A percentile compares a stretch with the other conserved stretches of the same genome.
These are phyloP conservation scores for Carnegiea gigantea DNA, from an alignment of 179 eudicot genomes.

Conservation along the genomic window DNA sequence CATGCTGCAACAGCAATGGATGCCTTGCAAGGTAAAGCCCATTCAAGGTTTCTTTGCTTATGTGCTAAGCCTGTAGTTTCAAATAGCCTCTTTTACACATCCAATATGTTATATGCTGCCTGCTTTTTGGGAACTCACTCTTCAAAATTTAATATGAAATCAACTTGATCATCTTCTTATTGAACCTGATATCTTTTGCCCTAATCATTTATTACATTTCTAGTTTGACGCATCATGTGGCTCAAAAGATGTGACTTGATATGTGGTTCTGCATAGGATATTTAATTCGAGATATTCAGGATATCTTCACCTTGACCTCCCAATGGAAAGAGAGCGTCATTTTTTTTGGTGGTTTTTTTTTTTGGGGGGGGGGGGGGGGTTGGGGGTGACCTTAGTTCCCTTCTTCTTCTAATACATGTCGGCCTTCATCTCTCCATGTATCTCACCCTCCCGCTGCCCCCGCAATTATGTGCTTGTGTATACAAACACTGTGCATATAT, in stretches of 20 bases:
- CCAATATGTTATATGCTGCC: background rate
- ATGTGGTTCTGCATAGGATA: background rate
- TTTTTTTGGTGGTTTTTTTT: background rate
- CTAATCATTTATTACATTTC: background rate
- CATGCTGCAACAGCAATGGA: slow-evolving; percentile 83
- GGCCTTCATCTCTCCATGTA: background rate
- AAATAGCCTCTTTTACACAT: background rate
- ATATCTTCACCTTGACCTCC: background rate
- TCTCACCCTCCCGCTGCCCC: background rate
- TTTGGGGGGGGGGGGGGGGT: background rate
- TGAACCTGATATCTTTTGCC: background rate
- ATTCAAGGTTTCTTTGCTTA: slow-evolving; percentile 13
- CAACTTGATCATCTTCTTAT: background rate
- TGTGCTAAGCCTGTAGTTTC: slow-evolving; percentile 12
- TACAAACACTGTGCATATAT: background rate
- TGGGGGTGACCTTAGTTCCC: background rate
- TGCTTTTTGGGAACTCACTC: background rate
- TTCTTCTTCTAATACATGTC: background rate
- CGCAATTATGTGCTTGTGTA: too few relatives aligned
- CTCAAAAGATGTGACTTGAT: background rate
- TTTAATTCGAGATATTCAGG: background rate
- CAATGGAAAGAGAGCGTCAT: background rate
- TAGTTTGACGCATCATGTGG: background rate
- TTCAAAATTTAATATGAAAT: background rate
- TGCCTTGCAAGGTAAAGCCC: slow-evolving; percentile 67